Evolutionary conservation across 2,329 filamentous ascomycete species (phyloP), one percentile per base, ranked within the genome.

Genomic region (Fusarium metavorans): DNA sequence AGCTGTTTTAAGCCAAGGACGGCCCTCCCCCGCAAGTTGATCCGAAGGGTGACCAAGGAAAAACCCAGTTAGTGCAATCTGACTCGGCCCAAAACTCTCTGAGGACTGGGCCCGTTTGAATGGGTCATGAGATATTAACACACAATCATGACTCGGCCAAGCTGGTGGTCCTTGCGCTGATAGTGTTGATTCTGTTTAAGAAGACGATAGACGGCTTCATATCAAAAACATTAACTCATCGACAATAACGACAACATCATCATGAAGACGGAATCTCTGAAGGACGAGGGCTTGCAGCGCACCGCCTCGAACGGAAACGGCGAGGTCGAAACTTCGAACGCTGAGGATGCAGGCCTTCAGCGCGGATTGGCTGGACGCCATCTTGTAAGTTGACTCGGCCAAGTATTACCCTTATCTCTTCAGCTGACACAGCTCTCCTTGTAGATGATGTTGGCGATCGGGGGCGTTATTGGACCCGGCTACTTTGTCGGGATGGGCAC

Each of bases 401-500:
- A 41, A 32, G 18, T 4, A 27, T 9, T 20, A n/a, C 11, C 6
- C 56, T 30, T 39, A 37, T 59, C 23, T 41, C 25, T 32, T 11
- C 3, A 4, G 35, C 6, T 59, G 35, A 59, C 56, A 25, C 56
- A 59, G 56, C 56, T 59, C 56, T 2, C 35, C 25, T 4, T 54
- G 13, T 41, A 70, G 67, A 70, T 70, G 64, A 70, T 70, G 67
- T 32, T 67, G 58, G 67, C 64, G n/a, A 70, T 67, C 10, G 64
- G 64, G 14, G 67, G 67, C 16, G 67, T 70, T 13, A 70, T 70
- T 37, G 67, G 67, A 13, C 67, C 67, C 10, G 67, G 67, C 16
- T 67, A 70, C 50, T 67, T 70, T 67, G 67, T 70, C 3, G 67
- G 64, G 41, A 70, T 70, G 67, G 67, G 64, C 3, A 70, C 58